Evolutionary conservation across 345 rosid genomes (phyloP).

Genomic region (Erodium maritimum): DNA sequence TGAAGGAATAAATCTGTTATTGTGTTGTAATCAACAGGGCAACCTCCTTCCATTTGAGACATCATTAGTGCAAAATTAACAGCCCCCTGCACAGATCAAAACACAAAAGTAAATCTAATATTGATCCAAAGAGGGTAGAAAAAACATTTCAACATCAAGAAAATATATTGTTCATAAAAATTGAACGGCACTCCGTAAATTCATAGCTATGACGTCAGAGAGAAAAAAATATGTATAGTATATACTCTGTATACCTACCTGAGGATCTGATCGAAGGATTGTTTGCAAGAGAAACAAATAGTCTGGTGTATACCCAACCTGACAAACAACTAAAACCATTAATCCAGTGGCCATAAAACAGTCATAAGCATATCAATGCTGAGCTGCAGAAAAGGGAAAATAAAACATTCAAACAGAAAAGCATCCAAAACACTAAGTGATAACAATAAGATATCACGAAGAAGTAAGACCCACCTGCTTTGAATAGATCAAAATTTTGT

Average conservation of each 20-base stretch:
- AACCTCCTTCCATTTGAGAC: conserved; percentile 99
- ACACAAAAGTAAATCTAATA: conserved; percentile 5
- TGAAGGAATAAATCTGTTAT: conserved; percentile 95
- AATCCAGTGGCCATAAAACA: not conserved
- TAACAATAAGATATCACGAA: not conserved
- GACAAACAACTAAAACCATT: conserved; percentile 8
- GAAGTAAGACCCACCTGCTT: conserved; percentile 49
- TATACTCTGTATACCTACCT: conserved; percentile 30
- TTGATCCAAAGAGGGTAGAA: not conserved
- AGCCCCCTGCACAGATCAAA: conserved; percentile 54
- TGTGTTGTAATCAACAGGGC: conserved; percentile 86
- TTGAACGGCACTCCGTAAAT: not conserved
- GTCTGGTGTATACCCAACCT: conserved; percentile 98
- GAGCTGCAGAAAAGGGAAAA: not conserved
- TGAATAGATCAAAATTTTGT: conserved; percentile 82
- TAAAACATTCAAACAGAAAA: too few relatives aligned
- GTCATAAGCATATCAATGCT: not conserved
- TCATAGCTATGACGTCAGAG: not conserved
- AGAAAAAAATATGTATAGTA: not conserved
- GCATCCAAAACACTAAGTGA: not conserved
- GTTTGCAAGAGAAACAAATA: conserved; percentile 98
- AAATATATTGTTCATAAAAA: not conserved
- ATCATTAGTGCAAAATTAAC: conserved; percentile 95
- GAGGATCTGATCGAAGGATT: conserved; percentile 93
- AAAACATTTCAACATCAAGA: not conserved